Base-by-base conservation (phyloP, 2,329 filamentous ascomycete species). In the Alternaria solani region DNA sequence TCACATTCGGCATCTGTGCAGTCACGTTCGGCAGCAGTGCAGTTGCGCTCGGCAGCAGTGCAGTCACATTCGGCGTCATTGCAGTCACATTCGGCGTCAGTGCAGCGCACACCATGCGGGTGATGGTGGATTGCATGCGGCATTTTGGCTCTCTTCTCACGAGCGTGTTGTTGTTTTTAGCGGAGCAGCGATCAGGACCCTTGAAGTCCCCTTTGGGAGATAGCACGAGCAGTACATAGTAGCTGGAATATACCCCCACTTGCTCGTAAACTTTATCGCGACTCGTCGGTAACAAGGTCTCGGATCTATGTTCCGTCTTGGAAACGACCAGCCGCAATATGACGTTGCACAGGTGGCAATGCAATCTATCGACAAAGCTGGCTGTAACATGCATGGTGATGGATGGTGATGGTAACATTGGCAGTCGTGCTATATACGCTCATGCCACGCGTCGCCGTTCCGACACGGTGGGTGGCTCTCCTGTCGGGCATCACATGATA, bases 371-470 rank as follows among this genome's bases (percentile, higher is more conserved):
- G 18, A 25, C 39, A 42, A 25, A 25, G 16, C 39, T 42, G 20
- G 39, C 20, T 42, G 39, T 12, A 42, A 42, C 9, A 12, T 41
- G 38, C 25, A 26, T 46, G 23, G 43, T n/a, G 20, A 23, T 23
- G 20, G 20, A 23, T 23, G 20, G 20, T 23, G 23, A 30, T 54
- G 53, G 23, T 46, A 30, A 18, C 43, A 23, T n/a, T 51, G 48
- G 32, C 48, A 39, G 32, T 5, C 11, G 32, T 57, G 55, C 36
- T 44, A 51, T 64, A 62, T 57, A 51, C 61, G 59, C 55, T 51
- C 56, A 46, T 57, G 67, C 61, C 68, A 69, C 67, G 63, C 65
- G 66, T 70, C 59, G 65, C 69, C 57, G 38, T 51, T 55, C 48
- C 54, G 54, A 60, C n/a, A 32, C 32, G 52, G 54, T 51, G 48